Base-by-base conservation (phyloP, 768 basidiomycete species). In the Boletellus sp. region DNA sequence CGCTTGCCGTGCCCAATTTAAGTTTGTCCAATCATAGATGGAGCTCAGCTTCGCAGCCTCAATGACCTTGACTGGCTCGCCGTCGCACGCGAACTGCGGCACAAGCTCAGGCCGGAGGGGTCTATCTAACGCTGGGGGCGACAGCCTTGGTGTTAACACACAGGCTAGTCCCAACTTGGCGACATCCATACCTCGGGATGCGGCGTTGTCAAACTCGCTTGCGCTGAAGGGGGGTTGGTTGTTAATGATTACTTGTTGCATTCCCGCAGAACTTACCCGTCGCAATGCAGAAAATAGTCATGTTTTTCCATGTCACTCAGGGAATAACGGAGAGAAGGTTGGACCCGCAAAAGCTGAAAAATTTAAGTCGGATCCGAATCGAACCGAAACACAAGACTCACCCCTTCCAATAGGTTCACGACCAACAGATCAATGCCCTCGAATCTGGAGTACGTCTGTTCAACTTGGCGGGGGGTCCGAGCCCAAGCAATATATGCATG, bases 371-470 rank as follows among this genome's bases (percentile, higher is more conserved):
- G 26, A 34, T 28, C 4, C 6, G 26, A 45, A 13, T 28, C 22
- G 8, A 38, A 31, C 31, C 17, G 28, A 8, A 33, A 40, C 10
- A 24, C 20, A 22, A 28, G n/a, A 38, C 55, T 19, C 17, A 66
- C 73, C 28, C 73, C 71, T 28, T 55, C 49, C 6, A 75, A 48
- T 3, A 77, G 49, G 46, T 55, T 35, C 38, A 60, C 61, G 1
- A 58, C 63, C 0, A 59, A 42, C 10, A 50, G 40, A 15, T 57
- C 53, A 16, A 74, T 46, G 2, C 42, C 53, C 3, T 55, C 51
- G 24, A 62, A 66, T 3, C 49, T 51, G 3, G 65, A 24, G 36
- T 72, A 72, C 4, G 45, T 57, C 31, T 32, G 32, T 13, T 57
- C 58, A 5, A n/a, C 13, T 35, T 45, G 20, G 23, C 11, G 22